A percentile compares a stretch with the other conserved stretches of the same genome.
Conservation (phyloP, 164 flowering plant genomes). For the Litsea cubeba region DNA sequence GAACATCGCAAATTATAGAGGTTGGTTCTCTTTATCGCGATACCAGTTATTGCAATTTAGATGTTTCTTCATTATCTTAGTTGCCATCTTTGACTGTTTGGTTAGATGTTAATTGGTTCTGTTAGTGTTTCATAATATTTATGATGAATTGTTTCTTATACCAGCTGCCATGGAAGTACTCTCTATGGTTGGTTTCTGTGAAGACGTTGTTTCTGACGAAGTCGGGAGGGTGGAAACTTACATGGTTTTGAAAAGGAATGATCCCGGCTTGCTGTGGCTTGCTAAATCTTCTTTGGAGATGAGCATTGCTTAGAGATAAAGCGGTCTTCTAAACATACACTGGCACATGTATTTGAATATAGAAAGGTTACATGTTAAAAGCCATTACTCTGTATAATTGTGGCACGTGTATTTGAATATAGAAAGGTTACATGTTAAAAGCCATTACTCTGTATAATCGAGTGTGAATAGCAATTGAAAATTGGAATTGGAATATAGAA, state of each 20-base stretch:
- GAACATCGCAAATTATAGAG: conserved; percentile 62
- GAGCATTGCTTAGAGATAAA: conserved; percentile 22
- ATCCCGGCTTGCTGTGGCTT: conserved; percentile 89
- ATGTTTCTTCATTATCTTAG: background rate
- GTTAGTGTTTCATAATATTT: background rate
- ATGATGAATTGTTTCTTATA: background rate
- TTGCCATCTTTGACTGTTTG: background rate
- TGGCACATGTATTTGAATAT: background rate
- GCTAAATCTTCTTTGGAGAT: conserved; percentile 82
- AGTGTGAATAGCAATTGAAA: background rate
- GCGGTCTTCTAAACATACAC: background rate
- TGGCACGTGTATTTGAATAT: background rate
- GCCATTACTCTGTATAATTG: background rate
- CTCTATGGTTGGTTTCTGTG: conserved; percentile 60
- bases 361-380: background rate
- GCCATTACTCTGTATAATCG: background rate
- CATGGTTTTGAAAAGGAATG: conserved; percentile 74
- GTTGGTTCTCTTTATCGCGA: conserved; percentile 25
- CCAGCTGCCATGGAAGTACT: conserved; percentile 92
- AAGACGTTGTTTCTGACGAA: conserved; percentile 48
- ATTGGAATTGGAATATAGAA: background rate
- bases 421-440: background rate
- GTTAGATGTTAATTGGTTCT: background rate
- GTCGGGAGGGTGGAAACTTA: conserved; percentile 56
- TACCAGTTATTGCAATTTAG: background rate